Percentiles rank a stretch among this genome's conserved stretches.
Conservation (phyloP, 164 flowering plant genomes). For the Liriodendron chinense region DNA sequence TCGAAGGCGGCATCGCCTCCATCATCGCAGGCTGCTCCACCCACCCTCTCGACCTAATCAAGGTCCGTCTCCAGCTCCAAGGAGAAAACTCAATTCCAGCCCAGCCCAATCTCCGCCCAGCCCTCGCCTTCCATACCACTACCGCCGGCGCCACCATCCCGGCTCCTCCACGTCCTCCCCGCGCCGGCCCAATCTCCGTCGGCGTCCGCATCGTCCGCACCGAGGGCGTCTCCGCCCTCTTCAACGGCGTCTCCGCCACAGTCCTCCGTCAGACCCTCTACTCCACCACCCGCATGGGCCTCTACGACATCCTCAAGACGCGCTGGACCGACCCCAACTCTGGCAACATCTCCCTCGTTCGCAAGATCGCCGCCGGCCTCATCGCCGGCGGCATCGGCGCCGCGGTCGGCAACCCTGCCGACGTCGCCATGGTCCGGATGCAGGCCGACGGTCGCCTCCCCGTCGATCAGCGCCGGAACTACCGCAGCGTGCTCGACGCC, state of each 20-base stretch:
- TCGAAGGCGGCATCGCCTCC: slow-evolving; percentile 69
- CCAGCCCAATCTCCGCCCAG: background rate
- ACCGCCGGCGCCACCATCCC: slow-evolving; percentile 7
- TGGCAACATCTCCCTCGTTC: slow-evolving; percentile 44
- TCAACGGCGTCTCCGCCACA: slow-evolving; percentile 86
- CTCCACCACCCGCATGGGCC: slow-evolving; percentile 86
- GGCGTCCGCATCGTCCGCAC: slow-evolving; percentile 52
- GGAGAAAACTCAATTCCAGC: slow-evolving; percentile 37
- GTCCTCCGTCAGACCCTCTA: slow-evolving; percentile 79
- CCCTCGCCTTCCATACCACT: background rate
- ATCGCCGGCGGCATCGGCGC: slow-evolving; percentile 84
- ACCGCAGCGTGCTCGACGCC: slow-evolving; percentile 75
- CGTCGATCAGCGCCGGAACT: slow-evolving; percentile 62
- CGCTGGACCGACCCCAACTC: slow-evolving; percentile 69
- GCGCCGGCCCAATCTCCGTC: slow-evolving; percentile 48
- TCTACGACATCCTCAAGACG: slow-evolving; percentile 63
- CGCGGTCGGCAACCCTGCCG: slow-evolving; percentile 85
- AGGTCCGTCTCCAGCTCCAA: slow-evolving; percentile 76
- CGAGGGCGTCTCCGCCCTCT: slow-evolving; percentile 65
- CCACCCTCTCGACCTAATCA: slow-evolving; percentile 73
- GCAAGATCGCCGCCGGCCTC: slow-evolving; percentile 63
- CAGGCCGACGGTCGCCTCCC: slow-evolving; percentile 95
- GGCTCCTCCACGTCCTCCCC: slow-evolving; percentile 26
- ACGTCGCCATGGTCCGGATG: slow-evolving; percentile 94
- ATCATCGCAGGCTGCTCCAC: slow-evolving; percentile 70